Evolutionary conservation across 2,329 filamentous ascomycete genomes (phyloP).

Genomic region (Fusarium haematococcum): DNA sequence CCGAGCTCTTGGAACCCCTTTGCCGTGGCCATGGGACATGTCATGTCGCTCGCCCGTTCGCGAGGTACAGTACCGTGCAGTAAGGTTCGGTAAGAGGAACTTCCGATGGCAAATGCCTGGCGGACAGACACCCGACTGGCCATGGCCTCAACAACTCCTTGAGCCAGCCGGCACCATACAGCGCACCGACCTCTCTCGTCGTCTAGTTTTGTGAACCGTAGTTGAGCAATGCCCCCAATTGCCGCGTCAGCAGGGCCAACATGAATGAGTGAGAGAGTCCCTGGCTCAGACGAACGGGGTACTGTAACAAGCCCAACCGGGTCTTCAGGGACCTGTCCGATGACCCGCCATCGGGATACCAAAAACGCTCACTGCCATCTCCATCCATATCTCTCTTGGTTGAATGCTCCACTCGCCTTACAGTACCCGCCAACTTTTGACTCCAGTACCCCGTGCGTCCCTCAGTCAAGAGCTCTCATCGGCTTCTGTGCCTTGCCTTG

Average conservation of each 20-base stretch:
- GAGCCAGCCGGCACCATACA: constrained; percentile 21
- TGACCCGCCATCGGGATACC: constrained; percentile 41
- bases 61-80: constrained; percentile 1
- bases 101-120: constrained; percentile 8
- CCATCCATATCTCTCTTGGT: constrained; percentile 17
- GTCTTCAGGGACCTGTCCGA: constrained; percentile 40
- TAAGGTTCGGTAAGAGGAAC: constrained; percentile 16
- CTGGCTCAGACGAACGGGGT: constrained; percentile 13
- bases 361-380: constrained; percentile 34
- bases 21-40: constrained; percentile 4
- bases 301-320: constrained; percentile 19
- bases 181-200: constrained; percentile 30
- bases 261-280: constrained; percentile 8
- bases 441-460: background rate
- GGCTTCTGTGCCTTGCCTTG: constrained; percentile 32
- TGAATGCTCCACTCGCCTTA: constrained; percentile 9
- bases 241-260: constrained; percentile 35
- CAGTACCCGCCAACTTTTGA: background rate
- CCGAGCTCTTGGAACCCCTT: constrained; percentile 23
- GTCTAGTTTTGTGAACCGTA: constrained; percentile 10
- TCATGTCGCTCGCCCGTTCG: background rate
- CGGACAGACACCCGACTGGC: constrained; percentile 24
- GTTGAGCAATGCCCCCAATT: constrained; percentile 18
- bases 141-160: constrained; percentile 11
- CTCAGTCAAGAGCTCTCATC: background rate